Evolutionary conservation across 2,329 filamentous ascomycete genomes (phyloP).

Genomic region (Colletotrichum lentis): DNA sequence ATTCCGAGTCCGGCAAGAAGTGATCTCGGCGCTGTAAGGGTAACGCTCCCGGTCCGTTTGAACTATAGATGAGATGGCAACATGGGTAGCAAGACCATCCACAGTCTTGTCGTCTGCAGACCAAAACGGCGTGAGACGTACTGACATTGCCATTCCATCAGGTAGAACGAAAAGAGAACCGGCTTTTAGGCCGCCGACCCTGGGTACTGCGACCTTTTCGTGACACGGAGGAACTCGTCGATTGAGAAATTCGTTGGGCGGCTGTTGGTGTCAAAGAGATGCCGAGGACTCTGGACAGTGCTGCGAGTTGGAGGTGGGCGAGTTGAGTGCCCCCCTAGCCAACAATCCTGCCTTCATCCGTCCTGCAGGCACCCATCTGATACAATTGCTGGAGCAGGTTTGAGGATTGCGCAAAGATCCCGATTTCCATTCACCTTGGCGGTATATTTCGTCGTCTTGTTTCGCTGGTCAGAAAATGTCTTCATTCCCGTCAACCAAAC

Average conservation of each 20-base stretch:
- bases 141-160: not conserved
- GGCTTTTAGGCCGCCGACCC: not conserved
- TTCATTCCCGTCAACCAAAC: constrained; percentile 34
- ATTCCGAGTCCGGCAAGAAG: not conserved
- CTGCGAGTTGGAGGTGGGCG: not conserved
- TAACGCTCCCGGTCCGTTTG: not conserved
- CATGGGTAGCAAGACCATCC: not conserved
- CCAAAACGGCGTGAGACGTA: not conserved
- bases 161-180: not conserved
- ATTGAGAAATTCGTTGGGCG: not conserved
- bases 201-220: constrained; percentile 12
- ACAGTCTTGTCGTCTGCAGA: not conserved
- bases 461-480: constrained; percentile 34
- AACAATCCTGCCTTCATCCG: not conserved
- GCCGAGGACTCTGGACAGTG: not conserved
- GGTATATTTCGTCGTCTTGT: constrained; percentile 1
- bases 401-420: not conserved
- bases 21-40: not conserved
- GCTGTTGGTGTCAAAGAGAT: not conserved
- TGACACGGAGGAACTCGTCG: not conserved
- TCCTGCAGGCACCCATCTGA: not conserved
- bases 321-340: not conserved
- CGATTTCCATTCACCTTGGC: not conserved
- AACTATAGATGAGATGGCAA: not conserved
- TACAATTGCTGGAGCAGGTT: not conserved